Evolutionary conservation across 495 filamentous ascomycete genomes (phyloP), one percentile per base, ranked within the genome.

Genomic region (Bacidia rubella): DNA sequence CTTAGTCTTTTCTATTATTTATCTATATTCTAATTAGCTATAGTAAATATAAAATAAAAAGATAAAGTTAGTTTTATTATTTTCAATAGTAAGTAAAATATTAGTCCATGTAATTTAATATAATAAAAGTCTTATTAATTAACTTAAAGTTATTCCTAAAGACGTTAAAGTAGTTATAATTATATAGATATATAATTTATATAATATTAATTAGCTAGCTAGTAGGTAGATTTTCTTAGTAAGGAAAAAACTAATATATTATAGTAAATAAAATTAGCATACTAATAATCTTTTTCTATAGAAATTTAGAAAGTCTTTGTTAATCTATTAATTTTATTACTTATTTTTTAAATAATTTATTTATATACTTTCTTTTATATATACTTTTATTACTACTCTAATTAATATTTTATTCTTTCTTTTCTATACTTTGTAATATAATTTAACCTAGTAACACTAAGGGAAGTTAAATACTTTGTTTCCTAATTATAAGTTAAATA

Each of bases 311-410:
- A 19, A 17, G 10, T 43, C 11, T 51, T 7, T 49, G 11, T 49
- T 12, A 51, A 21, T 51, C 19, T 22, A 7, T 38, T 38, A 51
- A 40, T 40, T 26, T 12, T 51, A 51, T 51, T 51, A 51, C 44
- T 21, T 35, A 51, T 51, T 45, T 19, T 38, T 19, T 38, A 9
- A 51, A 44, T 40, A 19, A 10, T 51, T 10, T n/a, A 12, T 22
- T 21, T 21, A 4, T 38, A 25, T 9, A 9, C n/a, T 19, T 38
- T 38, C 4, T 38, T 41, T n/a, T 51, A 12, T 12, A 17, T 38
- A 51, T 11, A 10, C 11, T 10, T 49, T 11, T 9, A 32, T 17
- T n/a, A 46, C 11, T 46, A 10, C 20, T 29, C 15, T 49, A 27
- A 26, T 10, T 32, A 5, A 5, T 49, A 25, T 26, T 25, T 26